Base-by-base conservation (phyloP, 2,329 filamentous ascomycete genomes). In the Verticillium isaacii region DNA sequence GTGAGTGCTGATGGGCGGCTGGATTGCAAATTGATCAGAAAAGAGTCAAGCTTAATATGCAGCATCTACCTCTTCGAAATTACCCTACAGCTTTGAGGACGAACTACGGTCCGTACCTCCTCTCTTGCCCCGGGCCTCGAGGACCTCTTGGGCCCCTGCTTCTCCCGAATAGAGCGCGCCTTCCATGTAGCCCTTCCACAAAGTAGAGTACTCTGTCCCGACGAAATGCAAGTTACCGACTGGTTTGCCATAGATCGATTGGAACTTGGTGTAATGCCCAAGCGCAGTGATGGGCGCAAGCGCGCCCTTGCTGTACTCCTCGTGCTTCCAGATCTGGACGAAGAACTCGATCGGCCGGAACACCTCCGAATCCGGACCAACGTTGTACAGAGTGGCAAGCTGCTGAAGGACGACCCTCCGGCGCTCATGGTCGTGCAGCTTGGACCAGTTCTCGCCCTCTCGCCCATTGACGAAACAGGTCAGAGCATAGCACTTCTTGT, bases 121-220 rank as follows among this genome's bases (percentile, higher is more conserved):
- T 5, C 45, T n/a, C 9, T 14, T 23, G n/a, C 45, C n/a, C 19
- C n/a, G 25, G 8, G 45, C 19, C 29, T 23, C 17, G 17, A 58
- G 15, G 5, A 58, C 57, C 57, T 58, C 37, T 8, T 25, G n/a
- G 3, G 57, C 39, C 4, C 37, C 57, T 12, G 29, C 19, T 32
- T 58, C 57, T 1, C 84, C 83, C 58, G 74, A 78, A 6, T 77
- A 66, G 12, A 86, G 71, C 0, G 84, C 84, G 1, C 84, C 84
- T 63, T 86, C 84, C 81, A 86, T 85, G 66, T 85, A 85, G 0
- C 83, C 83, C 60, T 80, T 82, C 83, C 83, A 86, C 62, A 81
- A 77, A 2, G 67, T 73, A 0, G 78, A 76, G 1, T 78, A 82
- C 72, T 86, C 84, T 0, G 83, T 85, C 0, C 84, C 83, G 2